These are phyloP conservation scores for Orbilia oligospora DNA, from an alignment of 2,329 filamentous ascomycete genomes.

Conservation along the genomic window DNA sequence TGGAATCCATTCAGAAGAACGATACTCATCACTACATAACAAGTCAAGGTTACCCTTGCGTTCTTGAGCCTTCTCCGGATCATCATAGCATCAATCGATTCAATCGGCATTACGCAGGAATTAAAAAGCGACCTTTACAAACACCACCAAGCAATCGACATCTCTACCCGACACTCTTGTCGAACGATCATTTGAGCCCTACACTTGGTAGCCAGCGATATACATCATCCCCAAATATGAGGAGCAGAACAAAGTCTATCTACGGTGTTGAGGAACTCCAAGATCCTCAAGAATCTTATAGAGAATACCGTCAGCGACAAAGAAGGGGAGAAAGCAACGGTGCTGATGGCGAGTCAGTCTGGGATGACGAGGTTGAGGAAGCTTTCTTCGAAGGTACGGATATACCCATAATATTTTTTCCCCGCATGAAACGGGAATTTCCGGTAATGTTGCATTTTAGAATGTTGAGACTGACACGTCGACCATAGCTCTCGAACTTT, in stretches of 20 bases:
- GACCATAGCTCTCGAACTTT: constrained; percentile 73
- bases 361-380: constrained; percentile 76
- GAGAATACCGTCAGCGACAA: constrained; percentile 77
- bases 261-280: constrained; percentile 54
- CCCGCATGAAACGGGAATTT: constrained; percentile 8
- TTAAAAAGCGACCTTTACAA: constrained; percentile 55
- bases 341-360: constrained; percentile 74
- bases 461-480: constrained; percentile 6
- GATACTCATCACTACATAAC: constrained; percentile 61
- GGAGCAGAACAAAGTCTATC: constrained; percentile 60
- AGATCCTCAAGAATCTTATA: constrained; percentile 75
- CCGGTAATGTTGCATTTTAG: constrained; percentile 39
- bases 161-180: constrained; percentile 58
- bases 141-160: constrained; percentile 46
- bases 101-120: constrained; percentile 57
- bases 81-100: constrained; percentile 52
- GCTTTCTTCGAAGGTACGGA: constrained; percentile 77
- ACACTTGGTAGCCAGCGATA: constrained; percentile 57
- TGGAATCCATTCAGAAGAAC: constrained; percentile 60
- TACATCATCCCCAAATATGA: constrained; percentile 58
- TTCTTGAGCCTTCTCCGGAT: constrained; percentile 59
- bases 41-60: constrained; percentile 61
- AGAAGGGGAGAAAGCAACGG: constrained; percentile 72
- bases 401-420: constrained; percentile 3
- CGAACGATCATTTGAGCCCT: constrained; percentile 59